Conservation (phyloP, 2,329 filamentous ascomycete genomes). For the Pseudopyrenochaeta lycopersici region DNA sequence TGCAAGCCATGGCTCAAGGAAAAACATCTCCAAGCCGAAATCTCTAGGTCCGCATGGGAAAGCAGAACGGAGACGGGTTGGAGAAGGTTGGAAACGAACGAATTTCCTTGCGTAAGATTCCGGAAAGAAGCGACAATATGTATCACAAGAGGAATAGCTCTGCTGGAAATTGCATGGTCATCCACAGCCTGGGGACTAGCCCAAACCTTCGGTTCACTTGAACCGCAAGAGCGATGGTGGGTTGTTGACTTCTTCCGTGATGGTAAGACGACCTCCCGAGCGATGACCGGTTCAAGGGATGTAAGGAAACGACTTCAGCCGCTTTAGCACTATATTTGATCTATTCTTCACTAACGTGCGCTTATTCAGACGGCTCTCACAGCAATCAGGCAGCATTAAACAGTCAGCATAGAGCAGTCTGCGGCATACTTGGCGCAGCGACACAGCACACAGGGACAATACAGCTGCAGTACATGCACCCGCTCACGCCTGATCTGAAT, state of each 20-base stretch:
- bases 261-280: conserved; percentile 1
- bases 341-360: background rate
- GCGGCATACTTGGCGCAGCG: background rate
- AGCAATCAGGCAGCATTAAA: background rate
- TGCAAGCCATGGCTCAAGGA: conserved; percentile 4
- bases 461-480: background rate
- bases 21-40: conserved; percentile 2
- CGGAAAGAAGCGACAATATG: background rate
- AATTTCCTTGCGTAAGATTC: conserved; percentile 1
- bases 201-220: background rate
- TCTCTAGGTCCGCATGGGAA: background rate
- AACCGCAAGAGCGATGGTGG: background rate
- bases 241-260: conserved; percentile 4
- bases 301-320: background rate
- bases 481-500: background rate
- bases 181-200: background rate
- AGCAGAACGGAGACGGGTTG: background rate
- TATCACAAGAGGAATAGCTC: conserved; percentile 1
- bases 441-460: background rate
- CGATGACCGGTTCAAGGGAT: background rate
- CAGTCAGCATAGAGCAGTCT: background rate
- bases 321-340: background rate
- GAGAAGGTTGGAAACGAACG: background rate
- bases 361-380: background rate
- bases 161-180: background rate